These are phyloP conservation scores for Lactarius pseudohatsudake DNA, from an alignment of 768 basidiomycete genomes.

Conservation along the genomic window DNA sequence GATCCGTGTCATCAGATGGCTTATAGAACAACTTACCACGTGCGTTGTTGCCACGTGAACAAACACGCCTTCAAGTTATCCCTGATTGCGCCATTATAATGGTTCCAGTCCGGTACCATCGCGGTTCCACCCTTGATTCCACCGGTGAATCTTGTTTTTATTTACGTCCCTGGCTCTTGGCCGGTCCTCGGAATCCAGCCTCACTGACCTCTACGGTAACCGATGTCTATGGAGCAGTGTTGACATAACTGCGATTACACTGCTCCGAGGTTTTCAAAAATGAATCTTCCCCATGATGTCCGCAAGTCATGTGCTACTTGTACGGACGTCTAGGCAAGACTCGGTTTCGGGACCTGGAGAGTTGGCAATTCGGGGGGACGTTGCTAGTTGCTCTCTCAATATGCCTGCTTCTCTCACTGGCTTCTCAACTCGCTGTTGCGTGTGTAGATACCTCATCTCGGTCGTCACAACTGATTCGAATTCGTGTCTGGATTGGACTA, in stretches of 20 bases:
- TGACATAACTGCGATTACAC: background rate
- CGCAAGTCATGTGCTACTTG: background rate
- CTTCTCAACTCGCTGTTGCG: background rate
- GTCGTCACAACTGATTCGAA: background rate
- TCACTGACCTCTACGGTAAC: background rate
- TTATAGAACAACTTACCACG: background rate
- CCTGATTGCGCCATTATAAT: background rate
- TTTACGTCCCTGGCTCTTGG: conserved; percentile 13
- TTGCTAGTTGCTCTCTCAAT: background rate
- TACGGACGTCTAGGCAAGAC: background rate
- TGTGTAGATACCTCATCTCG: background rate
- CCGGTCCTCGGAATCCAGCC: background rate
- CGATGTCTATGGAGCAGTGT: background rate
- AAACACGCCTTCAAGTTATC: too few relatives aligned
- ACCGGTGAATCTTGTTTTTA: background rate
- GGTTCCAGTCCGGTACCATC: background rate
- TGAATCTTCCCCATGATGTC: background rate
- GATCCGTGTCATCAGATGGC: background rate
- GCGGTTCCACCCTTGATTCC: background rate
- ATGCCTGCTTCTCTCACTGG: background rate
- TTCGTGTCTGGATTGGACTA: background rate
- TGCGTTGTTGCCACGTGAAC: background rate
- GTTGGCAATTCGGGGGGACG: background rate
- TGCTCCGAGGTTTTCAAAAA: background rate
- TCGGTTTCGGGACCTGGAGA: background rate